phyloP scores from a whole-genome alignment of 345 rosid species.

The Citropsis articulata region DNA sequence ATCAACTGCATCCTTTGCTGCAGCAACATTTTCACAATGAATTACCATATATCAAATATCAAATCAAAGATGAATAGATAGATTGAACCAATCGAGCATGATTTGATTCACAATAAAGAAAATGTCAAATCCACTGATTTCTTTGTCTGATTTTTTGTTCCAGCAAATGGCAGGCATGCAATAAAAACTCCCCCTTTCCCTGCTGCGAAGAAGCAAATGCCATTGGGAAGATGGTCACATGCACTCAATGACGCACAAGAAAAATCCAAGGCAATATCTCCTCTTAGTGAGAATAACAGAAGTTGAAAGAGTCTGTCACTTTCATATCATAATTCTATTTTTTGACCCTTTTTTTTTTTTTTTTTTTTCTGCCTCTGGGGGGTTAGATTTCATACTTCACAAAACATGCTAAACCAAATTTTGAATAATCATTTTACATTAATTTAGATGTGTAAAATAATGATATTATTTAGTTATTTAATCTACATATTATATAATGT shows the following conservation, averaged over 20 bases:
- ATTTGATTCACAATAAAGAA: constrained; percentile 5
- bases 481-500: too few relatives aligned
- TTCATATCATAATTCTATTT: background rate
- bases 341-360: too few relatives aligned
- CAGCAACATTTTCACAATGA: background rate
- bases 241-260: background rate
- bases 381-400: background rate
- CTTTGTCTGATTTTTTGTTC: background rate
- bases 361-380: too few relatives aligned
- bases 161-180: background rate
- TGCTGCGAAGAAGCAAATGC: background rate
- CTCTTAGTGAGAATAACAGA: background rate
- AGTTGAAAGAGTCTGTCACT: background rate
- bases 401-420: background rate
- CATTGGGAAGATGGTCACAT: background rate
- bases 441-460: too few relatives aligned
- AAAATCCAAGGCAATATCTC: background rate
- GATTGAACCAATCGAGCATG: background rate
- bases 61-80: background rate
- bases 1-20: background rate
- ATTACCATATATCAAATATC: background rate
- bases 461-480: too few relatives aligned
- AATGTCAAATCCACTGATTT: constrained; percentile 7
- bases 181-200: background rate
- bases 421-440: too few relatives aligned